A percentile compares a stretch with the other conserved stretches of the same genome.
phyloP scores from a whole-genome alignment of 208 protist species.

The Leishmania major region DNA sequence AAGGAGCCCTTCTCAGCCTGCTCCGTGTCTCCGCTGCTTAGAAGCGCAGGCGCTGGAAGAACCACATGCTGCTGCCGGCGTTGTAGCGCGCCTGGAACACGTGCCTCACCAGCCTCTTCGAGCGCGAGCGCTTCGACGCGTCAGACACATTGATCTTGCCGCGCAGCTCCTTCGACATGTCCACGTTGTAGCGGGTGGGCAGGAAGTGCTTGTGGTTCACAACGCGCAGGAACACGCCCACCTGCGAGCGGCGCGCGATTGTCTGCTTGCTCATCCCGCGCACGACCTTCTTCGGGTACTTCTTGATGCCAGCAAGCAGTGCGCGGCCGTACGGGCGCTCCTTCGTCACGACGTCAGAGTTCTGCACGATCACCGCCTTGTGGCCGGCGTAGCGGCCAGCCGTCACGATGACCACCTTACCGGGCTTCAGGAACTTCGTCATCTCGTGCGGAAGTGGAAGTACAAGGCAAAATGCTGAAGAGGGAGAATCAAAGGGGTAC shows the following conservation, averaged over 20 bases:
- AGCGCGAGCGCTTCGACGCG: slow-evolving; percentile 87
- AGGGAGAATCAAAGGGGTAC: not conserved
- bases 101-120: slow-evolving; percentile 83
- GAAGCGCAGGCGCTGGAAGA: slow-evolving; percentile 99
- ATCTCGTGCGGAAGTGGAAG: slow-evolving; percentile 33
- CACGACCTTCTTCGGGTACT: slow-evolving; percentile 95
- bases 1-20: slow-evolving; percentile 65
- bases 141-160: slow-evolving; percentile 93
- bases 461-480: slow-evolving; percentile 6
- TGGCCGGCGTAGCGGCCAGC: slow-evolving; percentile 97
- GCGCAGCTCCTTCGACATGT: slow-evolving; percentile 91
- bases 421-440: slow-evolving; percentile 96
- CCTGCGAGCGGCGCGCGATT: slow-evolving; percentile 90
- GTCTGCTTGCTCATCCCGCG: slow-evolving; percentile 95
- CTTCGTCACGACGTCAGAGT: slow-evolving; percentile 91
- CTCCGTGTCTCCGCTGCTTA: slow-evolving; percentile 95
- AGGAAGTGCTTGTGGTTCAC: slow-evolving; percentile 99
- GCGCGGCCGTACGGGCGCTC: slow-evolving; percentile 95
- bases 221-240: slow-evolving; percentile 97
- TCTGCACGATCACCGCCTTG: slow-evolving; percentile 98
- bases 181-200: slow-evolving; percentile 97
- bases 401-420: slow-evolving; percentile 98
- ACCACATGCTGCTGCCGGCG: slow-evolving; percentile 97
- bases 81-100: slow-evolving; percentile 96
- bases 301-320: slow-evolving; percentile 96